Percentiles rank a stretch among this genome's conserved stretches.
Conservation (phyloP, 2,329 filamentous ascomycete species). For the Fusarium euwallaceae region DNA sequence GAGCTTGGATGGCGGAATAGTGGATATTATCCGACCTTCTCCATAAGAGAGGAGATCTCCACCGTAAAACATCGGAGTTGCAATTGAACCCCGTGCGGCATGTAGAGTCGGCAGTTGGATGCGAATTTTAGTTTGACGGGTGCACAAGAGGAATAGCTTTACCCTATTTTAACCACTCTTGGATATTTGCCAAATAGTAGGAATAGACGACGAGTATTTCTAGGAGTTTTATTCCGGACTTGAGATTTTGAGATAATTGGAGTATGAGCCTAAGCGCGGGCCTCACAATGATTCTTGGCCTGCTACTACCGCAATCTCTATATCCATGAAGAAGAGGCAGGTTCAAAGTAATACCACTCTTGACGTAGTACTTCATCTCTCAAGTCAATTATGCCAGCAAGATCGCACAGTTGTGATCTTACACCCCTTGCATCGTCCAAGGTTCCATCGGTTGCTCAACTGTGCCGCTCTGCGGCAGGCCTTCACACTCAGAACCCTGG, state of each 20-base stretch:
- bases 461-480: not conserved
- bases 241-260: not conserved
- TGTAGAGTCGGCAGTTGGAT: not conserved
- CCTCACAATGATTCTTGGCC: not conserved
- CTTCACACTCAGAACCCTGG: constrained; percentile 14
- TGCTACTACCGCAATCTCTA: not conserved
- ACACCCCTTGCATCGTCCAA: constrained; percentile 3
- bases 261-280: not conserved
- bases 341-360: not conserved
- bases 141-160: not conserved
- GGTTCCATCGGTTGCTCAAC: not conserved
- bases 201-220: not conserved
- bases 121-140: not conserved
- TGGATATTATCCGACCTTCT: not conserved
- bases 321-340: not conserved
- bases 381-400: not conserved
- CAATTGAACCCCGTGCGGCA: not conserved
- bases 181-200: not conserved
- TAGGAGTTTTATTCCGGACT: not conserved
- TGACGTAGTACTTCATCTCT: not conserved
- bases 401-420: not conserved
- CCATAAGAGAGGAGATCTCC: not conserved
- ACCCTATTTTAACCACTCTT: not conserved
- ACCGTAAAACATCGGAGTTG: not conserved
- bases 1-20: not conserved